Evolutionary conservation across 2,329 filamentous ascomycete genomes (phyloP), one percentile per base, ranked within the genome.

Genomic region (Cordyceps farinosa): DNA sequence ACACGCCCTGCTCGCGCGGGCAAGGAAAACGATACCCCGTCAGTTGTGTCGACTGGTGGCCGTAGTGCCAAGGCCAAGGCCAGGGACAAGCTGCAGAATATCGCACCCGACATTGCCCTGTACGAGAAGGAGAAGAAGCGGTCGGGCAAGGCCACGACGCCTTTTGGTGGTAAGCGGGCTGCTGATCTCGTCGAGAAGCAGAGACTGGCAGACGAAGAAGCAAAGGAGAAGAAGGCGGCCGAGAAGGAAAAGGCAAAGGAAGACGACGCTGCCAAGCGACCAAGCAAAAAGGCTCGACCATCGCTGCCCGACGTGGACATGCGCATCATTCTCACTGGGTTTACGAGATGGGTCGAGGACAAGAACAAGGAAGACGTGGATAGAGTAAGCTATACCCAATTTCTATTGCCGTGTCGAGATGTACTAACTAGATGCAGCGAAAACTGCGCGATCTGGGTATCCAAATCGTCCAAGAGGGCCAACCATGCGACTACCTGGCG

Each of bases 101-200:
- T 94, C 63, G 92, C 91, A 1, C 85, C 89, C 0, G 95, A 99
- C 71, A 92, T 98, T 70, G 89, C 89, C 2, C 79, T 96, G 38
- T 99, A 95, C 71, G 90, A 98, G 71, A 97, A 95, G 73, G 95
- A 99, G 77, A 92, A 86, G 79, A 97, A 96, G 78, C 87, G 95
- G 27, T 75, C 78, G 7, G 71, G 73, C 65, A 86, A 82, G 66
- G 76, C 73, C 3, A 77, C 76, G 2, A 78, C 76, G 2, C 79
- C 82, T 0, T 89, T 85, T 81, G 86, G 87, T 30, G 86, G 86
- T 29, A 88, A 87, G 70, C 80, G 85, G 56, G 86, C 86, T 1
- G 82, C 85, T 2, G 83, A 87, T 61, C 75, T 79, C 64, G 78
- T 84, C 22, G 86, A 89, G 62, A 83, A 81, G 69, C 78, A 79